Evolutionary conservation across 2,329 filamentous ascomycete genomes (phyloP), one percentile per base, ranked within the genome.

Genomic region (Colletotrichum godetiae): DNA sequence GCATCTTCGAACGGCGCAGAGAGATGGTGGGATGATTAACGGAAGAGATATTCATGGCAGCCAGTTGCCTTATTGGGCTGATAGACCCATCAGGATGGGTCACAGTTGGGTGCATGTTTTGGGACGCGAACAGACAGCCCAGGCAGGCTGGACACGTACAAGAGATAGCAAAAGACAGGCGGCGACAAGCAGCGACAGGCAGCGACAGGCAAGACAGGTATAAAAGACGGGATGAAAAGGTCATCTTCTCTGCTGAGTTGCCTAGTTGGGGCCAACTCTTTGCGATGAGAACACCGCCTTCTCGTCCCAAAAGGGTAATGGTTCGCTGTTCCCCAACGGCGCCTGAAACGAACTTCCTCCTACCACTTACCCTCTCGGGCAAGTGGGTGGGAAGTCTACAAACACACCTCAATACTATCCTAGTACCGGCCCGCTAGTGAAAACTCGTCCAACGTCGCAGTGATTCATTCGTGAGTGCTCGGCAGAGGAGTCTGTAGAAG

Each of bases 301-400:
- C 33, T 15, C 12, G 37, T 35, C 55, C 33, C 46, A 15, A 52
- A 49, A 27, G 19, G 61, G 71, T 42, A 71, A 69, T 73, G 49
- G 27, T 52, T 60, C 60, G 46, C 29, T 15, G 27, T 65, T 66
- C 49, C 67, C 46, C 67, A 60, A 71, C 71, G 46, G 67, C 60
- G 52, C 49, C 67, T 69, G 71, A 73, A 73, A 73, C 60, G 60
- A 60, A 53, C 35, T n/a, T 56, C 59, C 56, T 65, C 29, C 46
- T 52, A 31, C 46, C 29, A 66, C 67, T 37, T 53, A n/a, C 67
- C 67, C 22, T 2, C 57, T 35, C 24, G 35, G 67, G 71, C 33
- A 73, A 66, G 46, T 71, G 27, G 56, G n/a, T 49, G 46, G n/a
- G 62, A 55, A 52, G 46, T 66, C 27, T 22, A 13, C 29, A 59